These are phyloP conservation scores for Phyllosticta paracitricarpa DNA, from an alignment of 2,329 filamentous ascomycete genomes.

Conservation along the genomic window DNA sequence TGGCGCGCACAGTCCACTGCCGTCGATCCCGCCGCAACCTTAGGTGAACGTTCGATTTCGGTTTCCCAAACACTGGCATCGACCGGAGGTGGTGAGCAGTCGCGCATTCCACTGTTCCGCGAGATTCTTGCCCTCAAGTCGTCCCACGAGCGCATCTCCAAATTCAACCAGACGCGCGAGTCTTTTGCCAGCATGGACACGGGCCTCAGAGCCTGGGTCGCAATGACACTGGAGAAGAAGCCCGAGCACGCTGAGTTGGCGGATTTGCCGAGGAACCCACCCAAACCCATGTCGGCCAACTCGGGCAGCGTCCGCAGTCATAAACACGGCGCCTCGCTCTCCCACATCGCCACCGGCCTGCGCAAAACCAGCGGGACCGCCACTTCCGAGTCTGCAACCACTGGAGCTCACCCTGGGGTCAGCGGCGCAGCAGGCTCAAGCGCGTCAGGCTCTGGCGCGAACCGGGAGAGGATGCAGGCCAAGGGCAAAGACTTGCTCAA, in stretches of 20 bases:
- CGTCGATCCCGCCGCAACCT: conserved; percentile 6
- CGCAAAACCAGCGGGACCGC: conserved; percentile 12
- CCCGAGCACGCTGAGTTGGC: conserved; percentile 44
- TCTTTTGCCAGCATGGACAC: conserved; percentile 65
- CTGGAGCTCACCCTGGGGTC: conserved; percentile 17
- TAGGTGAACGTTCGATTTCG: background rate
- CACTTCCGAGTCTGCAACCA: conserved; percentile 8
- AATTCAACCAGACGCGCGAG: conserved; percentile 61
- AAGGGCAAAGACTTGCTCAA: conserved; percentile 87
- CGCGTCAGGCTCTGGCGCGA: conserved; percentile 19
- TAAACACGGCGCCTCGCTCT: conserved; percentile 25
- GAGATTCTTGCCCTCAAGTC: conserved; percentile 66
- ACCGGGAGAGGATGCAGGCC: conserved; percentile 47
- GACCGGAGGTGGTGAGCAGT: background rate
- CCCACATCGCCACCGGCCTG: conserved; percentile 20
- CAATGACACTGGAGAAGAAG: conserved; percentile 37
- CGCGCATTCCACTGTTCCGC: conserved; percentile 41
- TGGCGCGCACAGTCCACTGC: conserved; percentile 7
- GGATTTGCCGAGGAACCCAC: conserved; percentile 34
- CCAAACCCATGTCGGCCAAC: conserved; percentile 17
- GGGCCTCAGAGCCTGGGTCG: conserved; percentile 57
- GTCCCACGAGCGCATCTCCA: conserved; percentile 57
- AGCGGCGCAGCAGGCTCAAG: conserved; percentile 18
- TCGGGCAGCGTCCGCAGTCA: conserved; percentile 15
- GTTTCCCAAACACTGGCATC: conserved; percentile 1